Percentiles rank a stretch among this genome's conserved stretches.
These are phyloP conservation scores for Pythium guiyangense DNA, from an alignment of 352 stramenopile genomes.

Conservation along the genomic window DNA sequence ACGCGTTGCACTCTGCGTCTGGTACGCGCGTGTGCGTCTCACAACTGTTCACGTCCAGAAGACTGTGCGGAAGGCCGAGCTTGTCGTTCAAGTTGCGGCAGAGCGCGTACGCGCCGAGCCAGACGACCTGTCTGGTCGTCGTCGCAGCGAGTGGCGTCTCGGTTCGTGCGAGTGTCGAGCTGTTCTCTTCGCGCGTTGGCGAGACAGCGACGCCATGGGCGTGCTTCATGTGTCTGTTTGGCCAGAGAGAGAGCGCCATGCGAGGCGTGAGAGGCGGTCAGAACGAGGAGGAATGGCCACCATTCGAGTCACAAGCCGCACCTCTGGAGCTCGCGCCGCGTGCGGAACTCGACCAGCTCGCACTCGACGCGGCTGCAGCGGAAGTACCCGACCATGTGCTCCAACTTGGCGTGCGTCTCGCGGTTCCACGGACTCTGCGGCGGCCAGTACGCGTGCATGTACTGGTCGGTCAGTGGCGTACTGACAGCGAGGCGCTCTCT, in stretches of 20 bases:
- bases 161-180: background rate
- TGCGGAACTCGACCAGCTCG: constrained; percentile 32
- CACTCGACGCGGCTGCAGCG: constrained; percentile 29
- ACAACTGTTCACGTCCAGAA: constrained; percentile 12
- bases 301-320: constrained; percentile 1
- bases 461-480: constrained; percentile 43
- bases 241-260: background rate
- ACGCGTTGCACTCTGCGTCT: constrained; percentile 14
- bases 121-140: constrained; percentile 20
- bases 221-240: constrained; percentile 3
- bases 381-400: constrained; percentile 45
- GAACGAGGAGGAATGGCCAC: background rate
- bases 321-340: constrained; percentile 33
- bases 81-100: constrained; percentile 34
- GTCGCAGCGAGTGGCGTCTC: background rate
- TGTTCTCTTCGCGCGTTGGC: background rate
- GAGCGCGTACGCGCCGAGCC: constrained; percentile 36
- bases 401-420: constrained; percentile 16
- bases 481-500: constrained; percentile 31
- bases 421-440: constrained; percentile 39
- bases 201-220: background rate
- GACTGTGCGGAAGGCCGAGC: constrained; percentile 17
- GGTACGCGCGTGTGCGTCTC: constrained; percentile 11
- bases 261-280: background rate
- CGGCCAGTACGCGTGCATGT: constrained; percentile 58